Percentiles rank a stretch among this genome's conserved stretches.
Conservation (phyloP, 257 asterid genomes). For the Catharanthus roseus region DNA sequence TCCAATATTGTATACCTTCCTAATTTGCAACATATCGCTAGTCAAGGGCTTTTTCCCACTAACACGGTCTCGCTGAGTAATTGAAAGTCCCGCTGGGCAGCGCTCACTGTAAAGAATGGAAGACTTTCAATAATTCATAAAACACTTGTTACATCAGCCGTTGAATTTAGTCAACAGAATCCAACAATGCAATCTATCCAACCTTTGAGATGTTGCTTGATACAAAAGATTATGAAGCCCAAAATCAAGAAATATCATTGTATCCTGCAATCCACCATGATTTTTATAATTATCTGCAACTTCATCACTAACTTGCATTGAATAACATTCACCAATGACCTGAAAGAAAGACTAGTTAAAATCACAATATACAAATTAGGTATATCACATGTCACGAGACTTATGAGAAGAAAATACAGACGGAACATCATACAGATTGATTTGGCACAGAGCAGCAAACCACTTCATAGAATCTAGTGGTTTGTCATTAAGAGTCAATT, state of each 20-base stretch:
- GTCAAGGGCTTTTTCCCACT: slow-evolving; percentile 66
- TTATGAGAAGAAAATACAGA: neutral
- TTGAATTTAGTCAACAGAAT: neutral
- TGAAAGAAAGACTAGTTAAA: slow-evolving; percentile 29
- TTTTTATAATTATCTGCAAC: slow-evolving; percentile 49
- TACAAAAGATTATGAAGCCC: slow-evolving; percentile 78
- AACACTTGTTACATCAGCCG: neutral
- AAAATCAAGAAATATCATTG: slow-evolving; percentile 72
- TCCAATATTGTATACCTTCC: slow-evolving; percentile 49
- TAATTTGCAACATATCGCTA: slow-evolving; percentile 43
- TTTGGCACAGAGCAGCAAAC: neutral
- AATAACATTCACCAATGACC: slow-evolving; percentile 93
- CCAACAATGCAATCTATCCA: slow-evolving; percentile 13
- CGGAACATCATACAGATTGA: neutral
- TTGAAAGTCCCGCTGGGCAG: slow-evolving; percentile 77
- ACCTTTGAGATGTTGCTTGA: slow-evolving; percentile 82
- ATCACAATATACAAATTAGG: slow-evolving; percentile 3
- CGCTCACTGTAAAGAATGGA: slow-evolving; percentile 50
- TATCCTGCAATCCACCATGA: slow-evolving; percentile 56
- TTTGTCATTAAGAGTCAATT: neutral
- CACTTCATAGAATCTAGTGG: neutral
- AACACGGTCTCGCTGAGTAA: slow-evolving; percentile 69
- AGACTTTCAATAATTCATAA: slow-evolving; percentile 23
- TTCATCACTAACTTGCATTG: slow-evolving; percentile 55
- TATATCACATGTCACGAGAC: neutral